Base-by-base conservation (phyloP, 1,139 yeast genomes). In the Yamadazyma atlantica region DNA sequence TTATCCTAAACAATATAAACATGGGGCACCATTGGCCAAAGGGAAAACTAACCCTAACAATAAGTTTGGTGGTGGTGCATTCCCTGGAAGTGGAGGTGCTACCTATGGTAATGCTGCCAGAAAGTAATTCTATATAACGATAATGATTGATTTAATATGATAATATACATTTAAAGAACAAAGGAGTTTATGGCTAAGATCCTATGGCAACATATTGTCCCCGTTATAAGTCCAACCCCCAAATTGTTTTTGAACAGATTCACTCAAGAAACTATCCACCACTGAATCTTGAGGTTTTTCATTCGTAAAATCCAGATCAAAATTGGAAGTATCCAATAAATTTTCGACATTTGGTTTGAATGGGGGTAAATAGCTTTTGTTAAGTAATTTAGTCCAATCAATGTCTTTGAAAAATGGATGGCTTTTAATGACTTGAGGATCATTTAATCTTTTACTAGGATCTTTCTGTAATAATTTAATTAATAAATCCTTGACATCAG, bases 191-290 rank as follows among this genome's bases (percentile, higher is more conserved):
- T 6, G 11, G 6, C 13, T 5, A 24, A 24, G 11, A 8, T 4
- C 11, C 16, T 16, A 28, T 14, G 21, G 30, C 9, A 41, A 53
- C 5, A 57, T 46, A 32, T 45, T 61, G 40, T 76, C 80, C 9
- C 92, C 96, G 39, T 87, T 88, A 60, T 89, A 90, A 1, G 97
- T 90, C 98, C 98, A 92, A 4, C 98, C 97, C 35, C 96, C 97
- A 71, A 92, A 92, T 64, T 92, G 97, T 57, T 85, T 83, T 62
- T 92, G 98, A 16, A 92, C 96, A 49, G 90, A 80, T 53, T 86
- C 96, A 59, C 88, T 86, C 63, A 80, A 76, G 50, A 78, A 86
- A 56, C 89, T 96, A 58, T 90, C 96, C 18, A 90, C 97, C 10
- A 92, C 97, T 42, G 96, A 85, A 60, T 92, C 98, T 50, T 89